These are phyloP conservation scores for Medicago arabica DNA, from an alignment of 306 rosid genomes.

Conservation along the genomic window DNA sequence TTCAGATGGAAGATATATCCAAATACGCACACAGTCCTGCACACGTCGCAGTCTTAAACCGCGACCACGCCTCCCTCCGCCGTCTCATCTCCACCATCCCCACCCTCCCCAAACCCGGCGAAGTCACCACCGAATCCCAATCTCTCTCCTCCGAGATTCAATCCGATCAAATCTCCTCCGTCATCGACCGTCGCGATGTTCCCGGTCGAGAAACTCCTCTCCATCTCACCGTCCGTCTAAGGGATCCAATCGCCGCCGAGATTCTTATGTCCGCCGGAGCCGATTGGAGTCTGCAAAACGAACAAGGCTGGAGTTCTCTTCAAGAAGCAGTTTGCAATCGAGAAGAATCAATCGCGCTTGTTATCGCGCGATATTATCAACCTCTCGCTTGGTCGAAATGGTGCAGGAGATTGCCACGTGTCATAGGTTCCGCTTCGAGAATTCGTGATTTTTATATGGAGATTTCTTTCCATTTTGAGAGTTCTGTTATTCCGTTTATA, in stretches of 20 bases:
- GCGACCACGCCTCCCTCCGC: constrained; percentile 76
- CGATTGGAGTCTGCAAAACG: constrained; percentile 97
- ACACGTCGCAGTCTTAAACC: constrained; percentile 79
- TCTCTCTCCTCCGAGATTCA: constrained; percentile 81
- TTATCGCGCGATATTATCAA: constrained; percentile 87
- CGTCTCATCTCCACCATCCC: constrained; percentile 70
- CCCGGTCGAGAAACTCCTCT: constrained; percentile 97
- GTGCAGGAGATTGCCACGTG: constrained; percentile 95
- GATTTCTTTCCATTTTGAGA: constrained; percentile 94
- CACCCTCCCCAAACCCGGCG: constrained; percentile 75
- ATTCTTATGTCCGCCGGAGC: constrained; percentile 96
- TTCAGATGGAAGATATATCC: constrained; percentile 77
- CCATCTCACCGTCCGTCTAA: constrained; percentile 92
- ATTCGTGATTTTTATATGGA: constrained; percentile 99
- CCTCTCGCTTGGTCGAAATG: constrained; percentile 99
- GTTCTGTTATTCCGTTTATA: constrained; percentile 97
- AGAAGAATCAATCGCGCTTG: constrained; percentile 88
- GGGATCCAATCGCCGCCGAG: constrained; percentile 81
- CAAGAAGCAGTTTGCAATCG: constrained; percentile 95
- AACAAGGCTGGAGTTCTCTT: constrained; percentile 96
- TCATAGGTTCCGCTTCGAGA: constrained; percentile 79
- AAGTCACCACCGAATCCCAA: constrained; percentile 72
- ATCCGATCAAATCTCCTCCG: constrained; percentile 77
- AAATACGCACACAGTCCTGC: constrained; percentile 84
- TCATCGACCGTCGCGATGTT: constrained; percentile 89